These are phyloP conservation scores for Phyllosticta citriasiana DNA, from an alignment of 2,329 filamentous ascomycete genomes.

Conservation along the genomic window DNA sequence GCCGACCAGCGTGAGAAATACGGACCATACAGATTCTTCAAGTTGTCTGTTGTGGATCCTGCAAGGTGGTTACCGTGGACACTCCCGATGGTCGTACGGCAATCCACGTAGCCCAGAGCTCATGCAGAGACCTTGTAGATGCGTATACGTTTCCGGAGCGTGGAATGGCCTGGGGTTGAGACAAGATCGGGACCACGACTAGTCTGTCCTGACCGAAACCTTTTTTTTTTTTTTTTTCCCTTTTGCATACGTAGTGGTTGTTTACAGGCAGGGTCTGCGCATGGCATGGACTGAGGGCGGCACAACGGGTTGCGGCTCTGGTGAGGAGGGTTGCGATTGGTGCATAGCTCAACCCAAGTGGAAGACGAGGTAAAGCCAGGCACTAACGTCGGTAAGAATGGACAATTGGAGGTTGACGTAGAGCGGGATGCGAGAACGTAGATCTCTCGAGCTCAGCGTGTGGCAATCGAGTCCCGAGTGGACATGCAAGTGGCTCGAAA, in stretches of 20 bases:
- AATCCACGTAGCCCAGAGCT: not conserved
- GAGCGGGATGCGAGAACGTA: not conserved
- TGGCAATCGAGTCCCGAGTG: not conserved
- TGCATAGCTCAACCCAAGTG: not conserved
- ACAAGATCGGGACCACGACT: not conserved
- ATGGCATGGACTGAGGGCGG: not conserved
- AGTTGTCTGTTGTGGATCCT: not conserved
- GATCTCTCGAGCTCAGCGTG: not conserved
- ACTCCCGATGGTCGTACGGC: not conserved
- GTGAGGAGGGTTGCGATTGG: not conserved
- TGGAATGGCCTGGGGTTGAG: not conserved
- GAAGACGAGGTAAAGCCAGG: not conserved
- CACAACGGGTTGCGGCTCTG: not conserved
- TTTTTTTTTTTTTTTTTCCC: not conserved
- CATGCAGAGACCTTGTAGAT: not conserved
- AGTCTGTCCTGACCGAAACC: not conserved
- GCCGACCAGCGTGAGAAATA: not conserved
- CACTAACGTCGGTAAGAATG: not conserved
- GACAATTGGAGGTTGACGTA: not conserved
- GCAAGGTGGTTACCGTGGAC: not conserved
- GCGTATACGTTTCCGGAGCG: not conserved
- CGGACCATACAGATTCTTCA: not conserved
- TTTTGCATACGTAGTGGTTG: not conserved
- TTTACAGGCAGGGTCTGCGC: not conserved
- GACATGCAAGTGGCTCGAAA: not conserved